A percentile compares a stretch with the other conserved stretches of the same genome.
phyloP scores from a whole-genome alignment of 1,284 basidiomycete genomes.

The Fomitopsis betulina region DNA sequence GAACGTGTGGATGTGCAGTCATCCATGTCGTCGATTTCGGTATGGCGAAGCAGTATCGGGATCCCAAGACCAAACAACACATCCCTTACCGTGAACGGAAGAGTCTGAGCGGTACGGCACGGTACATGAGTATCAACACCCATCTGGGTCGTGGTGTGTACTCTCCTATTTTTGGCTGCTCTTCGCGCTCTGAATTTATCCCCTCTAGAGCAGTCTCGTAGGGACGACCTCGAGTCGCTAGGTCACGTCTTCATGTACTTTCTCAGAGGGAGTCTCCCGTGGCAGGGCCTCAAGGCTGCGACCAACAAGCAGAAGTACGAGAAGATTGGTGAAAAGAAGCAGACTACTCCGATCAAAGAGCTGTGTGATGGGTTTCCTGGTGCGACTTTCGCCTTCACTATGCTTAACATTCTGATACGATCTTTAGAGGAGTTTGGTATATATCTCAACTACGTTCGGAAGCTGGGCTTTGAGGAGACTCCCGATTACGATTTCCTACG shows the following conservation, averaged over 20 bases:
- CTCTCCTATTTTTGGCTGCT: slow-evolving; percentile 4
- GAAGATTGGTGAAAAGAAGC: slow-evolving; percentile 99
- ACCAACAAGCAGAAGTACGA: slow-evolving; percentile 99
- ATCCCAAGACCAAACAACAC: slow-evolving; percentile 96
- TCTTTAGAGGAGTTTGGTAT: slow-evolving; percentile 79
- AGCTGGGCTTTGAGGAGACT: slow-evolving; percentile 89
- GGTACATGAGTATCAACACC: slow-evolving; percentile 98
- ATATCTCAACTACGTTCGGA: slow-evolving; percentile 85
- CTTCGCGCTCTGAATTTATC: slow-evolving; percentile 4
- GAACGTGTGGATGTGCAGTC: slow-evolving; percentile 22
- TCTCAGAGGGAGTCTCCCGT: slow-evolving; percentile 86
- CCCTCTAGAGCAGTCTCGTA: slow-evolving; percentile 86
- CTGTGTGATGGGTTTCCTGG: slow-evolving; percentile 90
- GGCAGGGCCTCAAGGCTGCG: slow-evolving; percentile 95
- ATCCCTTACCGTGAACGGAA: slow-evolving; percentile 96
- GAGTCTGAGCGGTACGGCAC: slow-evolving; percentile 85
- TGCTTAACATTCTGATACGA: background rate
- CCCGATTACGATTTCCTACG: slow-evolving; percentile 96
- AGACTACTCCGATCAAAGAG: slow-evolving; percentile 93
- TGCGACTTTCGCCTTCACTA: slow-evolving; percentile 31
- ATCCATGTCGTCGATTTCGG: slow-evolving; percentile 85
- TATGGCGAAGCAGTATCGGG: slow-evolving; percentile 97
- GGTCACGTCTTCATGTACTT: slow-evolving; percentile 99
- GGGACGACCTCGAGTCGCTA: slow-evolving; percentile 92
- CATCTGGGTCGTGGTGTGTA: slow-evolving; percentile 83